Base-by-base conservation (phyloP, 2,329 filamentous ascomycete genomes). In the Colletotrichum magnum region DNA sequence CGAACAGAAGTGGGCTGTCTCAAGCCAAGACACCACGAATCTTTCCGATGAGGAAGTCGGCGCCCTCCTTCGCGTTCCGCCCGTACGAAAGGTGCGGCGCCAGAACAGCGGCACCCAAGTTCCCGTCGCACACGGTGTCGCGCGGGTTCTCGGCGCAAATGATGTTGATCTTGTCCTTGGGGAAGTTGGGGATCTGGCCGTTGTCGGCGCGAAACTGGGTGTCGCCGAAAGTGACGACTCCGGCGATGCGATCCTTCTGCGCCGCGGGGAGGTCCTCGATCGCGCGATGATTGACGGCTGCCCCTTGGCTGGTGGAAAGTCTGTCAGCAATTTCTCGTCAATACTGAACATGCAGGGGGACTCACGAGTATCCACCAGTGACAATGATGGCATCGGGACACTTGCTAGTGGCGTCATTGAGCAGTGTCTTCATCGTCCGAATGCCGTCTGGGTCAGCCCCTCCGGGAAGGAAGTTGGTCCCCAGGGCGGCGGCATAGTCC, bases 351-450 rank as follows among this genome's bases (percentile, higher is more conserved):
- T 12, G 3, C 10, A 1, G 15, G 36, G 6, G 21, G 6, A 16
- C 50, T 64, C 57, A 58, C 60, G 50, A 64, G 72, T 82, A 83
- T 15, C 80, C 81, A n/a, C 78, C 78, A 18, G 76, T 75, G 6
- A 81, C 76, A 48, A 83, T 72, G 3, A 74, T 74, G 4, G 78
- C 76, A 50, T 73, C 62, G 6, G 79, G 79, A 68, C 81, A 82
- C 54, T 80, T 79, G 10, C 68, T 73, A 21, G 77, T 76, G 1
- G 78, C 80, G 18, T 76, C 57, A 12, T 75, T 76, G 71, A 82
- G 76, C 6, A 82, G 73, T 1, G 72, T 65, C 10, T 74, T 72
- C 58, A 77, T 77, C 53, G 77, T 74, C 7, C 9, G 45, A 21
- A 81, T 80, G 21, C 77, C 77, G 5, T 71, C 72, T 9, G 68